Percentiles rank a stretch among this genome's conserved stretches.
phyloP scores from a whole-genome alignment of 306 rosid genomes.

The Castanea sativa region DNA sequence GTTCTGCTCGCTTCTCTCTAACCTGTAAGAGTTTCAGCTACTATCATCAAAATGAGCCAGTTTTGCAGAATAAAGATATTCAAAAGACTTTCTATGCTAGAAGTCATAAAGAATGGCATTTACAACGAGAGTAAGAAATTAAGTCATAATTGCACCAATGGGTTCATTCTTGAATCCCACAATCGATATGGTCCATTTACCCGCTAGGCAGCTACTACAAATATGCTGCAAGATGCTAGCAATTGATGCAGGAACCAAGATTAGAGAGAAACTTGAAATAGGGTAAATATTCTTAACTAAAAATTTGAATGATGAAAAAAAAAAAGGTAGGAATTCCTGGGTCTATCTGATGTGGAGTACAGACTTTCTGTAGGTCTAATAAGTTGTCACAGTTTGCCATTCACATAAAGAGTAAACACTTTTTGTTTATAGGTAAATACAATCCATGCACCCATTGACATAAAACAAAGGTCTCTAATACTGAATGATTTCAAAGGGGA shows the following conservation, averaged over 20 bases:
- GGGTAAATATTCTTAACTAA: not conserved
- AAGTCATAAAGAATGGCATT: not conserved
- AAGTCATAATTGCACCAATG: not conserved
- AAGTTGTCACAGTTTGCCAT: not conserved
- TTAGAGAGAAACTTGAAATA: not conserved
- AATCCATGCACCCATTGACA: too few relatives aligned
- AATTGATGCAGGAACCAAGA: not conserved
- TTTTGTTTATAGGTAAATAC: too few relatives aligned
- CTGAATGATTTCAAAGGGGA: too few relatives aligned
- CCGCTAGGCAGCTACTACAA: not conserved
- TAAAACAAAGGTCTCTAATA: too few relatives aligned
- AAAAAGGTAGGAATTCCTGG: not conserved
- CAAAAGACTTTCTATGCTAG: not conserved
- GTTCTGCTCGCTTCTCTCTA: slow-evolving; percentile 84
- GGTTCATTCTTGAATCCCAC: not conserved
- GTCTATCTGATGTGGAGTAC: not conserved
- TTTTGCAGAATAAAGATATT: not conserved
- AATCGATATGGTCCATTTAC: not conserved
- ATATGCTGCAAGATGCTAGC: not conserved
- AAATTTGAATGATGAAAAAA: not conserved
- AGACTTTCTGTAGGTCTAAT: not conserved
- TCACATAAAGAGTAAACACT: not conserved
- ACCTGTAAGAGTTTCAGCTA: slow-evolving; percentile 57
- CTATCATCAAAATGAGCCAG: not conserved
- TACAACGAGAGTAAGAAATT: too few relatives aligned